Conservation (phyloP, 2,329 filamentous ascomycete species). For the Malbranchea cinnamomea region DNA sequence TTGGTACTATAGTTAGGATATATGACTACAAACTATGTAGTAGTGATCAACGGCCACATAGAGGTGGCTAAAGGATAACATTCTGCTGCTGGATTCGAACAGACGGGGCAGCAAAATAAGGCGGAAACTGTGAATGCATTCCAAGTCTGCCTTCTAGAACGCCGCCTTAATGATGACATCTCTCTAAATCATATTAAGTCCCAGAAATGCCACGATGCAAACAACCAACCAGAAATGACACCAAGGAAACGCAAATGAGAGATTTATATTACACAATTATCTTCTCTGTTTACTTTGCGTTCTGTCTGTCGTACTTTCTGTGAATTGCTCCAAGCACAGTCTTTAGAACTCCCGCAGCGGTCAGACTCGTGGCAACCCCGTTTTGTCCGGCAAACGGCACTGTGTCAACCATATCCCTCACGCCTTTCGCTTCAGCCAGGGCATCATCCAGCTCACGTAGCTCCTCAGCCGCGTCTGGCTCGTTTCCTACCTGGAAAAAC, state of each 20-base stretch:
- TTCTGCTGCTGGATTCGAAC: too few relatives aligned
- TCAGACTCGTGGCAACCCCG: slow-evolving; percentile 37
- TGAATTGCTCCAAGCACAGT: slow-evolving; percentile 66
- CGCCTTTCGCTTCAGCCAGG: slow-evolving; percentile 39
- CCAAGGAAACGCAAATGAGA: slow-evolving; percentile 5
- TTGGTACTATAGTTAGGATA: too few relatives aligned
- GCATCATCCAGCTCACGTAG: slow-evolving; percentile 64
- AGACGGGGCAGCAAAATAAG: too few relatives aligned
- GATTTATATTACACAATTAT: slow-evolving; percentile 2
- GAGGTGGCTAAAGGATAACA: too few relatives aligned
- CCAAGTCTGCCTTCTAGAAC: too few relatives aligned
- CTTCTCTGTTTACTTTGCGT: slow-evolving; percentile 4
- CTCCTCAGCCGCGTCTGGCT: slow-evolving; percentile 47
- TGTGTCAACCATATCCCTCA: slow-evolving; percentile 87
- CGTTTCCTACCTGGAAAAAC: slow-evolving; percentile 85
- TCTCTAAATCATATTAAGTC: too few relatives aligned
- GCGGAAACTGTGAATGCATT: too few relatives aligned
- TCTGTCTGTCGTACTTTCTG: slow-evolving; percentile 42
- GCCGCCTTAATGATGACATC: too few relatives aligned
- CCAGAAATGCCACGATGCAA: too few relatives aligned
- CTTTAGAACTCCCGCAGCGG: slow-evolving; percentile 62
- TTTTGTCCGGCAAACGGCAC: slow-evolving; percentile 50
- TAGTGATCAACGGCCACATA: too few relatives aligned
- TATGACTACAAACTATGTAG: too few relatives aligned
- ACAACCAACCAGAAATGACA: too few relatives aligned